Evolutionary conservation across 805 yeast species (phyloP), one percentile per base, ranked within the genome.

Genomic region (Schwanniomyces pseudopolymorphus): DNA sequence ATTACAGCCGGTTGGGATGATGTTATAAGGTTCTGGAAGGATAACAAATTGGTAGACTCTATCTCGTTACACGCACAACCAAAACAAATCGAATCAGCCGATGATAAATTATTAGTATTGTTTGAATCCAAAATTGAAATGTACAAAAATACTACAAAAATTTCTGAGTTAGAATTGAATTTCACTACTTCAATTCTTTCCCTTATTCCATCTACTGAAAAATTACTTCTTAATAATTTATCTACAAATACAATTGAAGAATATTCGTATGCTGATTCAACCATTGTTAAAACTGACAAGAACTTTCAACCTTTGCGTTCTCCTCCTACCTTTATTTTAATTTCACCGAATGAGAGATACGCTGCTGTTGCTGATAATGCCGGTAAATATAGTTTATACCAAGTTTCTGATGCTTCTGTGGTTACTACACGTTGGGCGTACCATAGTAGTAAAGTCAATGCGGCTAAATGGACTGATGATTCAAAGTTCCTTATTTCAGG

Each of bases 401-500:
- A 81, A 52, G 62, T 82, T 5, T 63, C 62, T 2, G 83, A 81
- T 33, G 78, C 72, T 42, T 54, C 77, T 2, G 69, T 88, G 6
- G 77, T 83, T 31, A 89, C 98, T 2, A 81, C 95, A 0, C 80
- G 97, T 61, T 94, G 99, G 99, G 85, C 96, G 0, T 92, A 89
- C 82, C 97, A 94, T 63, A 87, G 91, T 2, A 85, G 96, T 46
- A 83, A 79, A 45, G 85, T 94, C 51, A 82, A 81, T 48, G 78
- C 84, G 25, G 87, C 94, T 40, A 66, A 81, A 20, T 94, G 98
- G 99, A 79, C 84, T 39, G 70, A 70, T 8, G 90, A 86, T 55
- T 84, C 87, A 46, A 81, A 84, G 54, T 83, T 78, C 54, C 77
- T 87, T 38, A 87, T 84, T 17, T 83, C 92, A 48, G 94, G 86